Evolutionary conservation across 2,329 filamentous ascomycete genomes (phyloP).

Genomic region (Aspergillus pseudotamarii): DNA sequence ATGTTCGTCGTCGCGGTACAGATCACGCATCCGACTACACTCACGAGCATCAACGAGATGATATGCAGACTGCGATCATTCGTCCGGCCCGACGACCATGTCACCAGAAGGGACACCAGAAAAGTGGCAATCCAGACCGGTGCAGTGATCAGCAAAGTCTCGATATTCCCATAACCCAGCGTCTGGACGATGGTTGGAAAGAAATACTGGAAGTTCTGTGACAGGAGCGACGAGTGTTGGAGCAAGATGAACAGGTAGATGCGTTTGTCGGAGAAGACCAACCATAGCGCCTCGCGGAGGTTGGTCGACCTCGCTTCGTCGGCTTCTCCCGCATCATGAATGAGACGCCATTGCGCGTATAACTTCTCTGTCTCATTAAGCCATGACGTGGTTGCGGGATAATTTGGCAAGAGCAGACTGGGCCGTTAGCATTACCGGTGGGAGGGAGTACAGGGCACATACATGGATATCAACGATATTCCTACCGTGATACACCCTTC

Average conservation of each 20-base stretch:
- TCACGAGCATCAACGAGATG: conserved; percentile 54
- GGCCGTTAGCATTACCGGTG: conserved; percentile 28
- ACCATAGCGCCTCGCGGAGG: conserved; percentile 49
- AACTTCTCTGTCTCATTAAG: conserved; percentile 55
- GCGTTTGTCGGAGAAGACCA: conserved; percentile 33
- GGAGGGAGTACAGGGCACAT: conserved; percentile 8
- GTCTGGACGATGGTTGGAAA: conserved; percentile 67
- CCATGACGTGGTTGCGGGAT: conserved; percentile 58
- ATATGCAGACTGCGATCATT: conserved; percentile 62
- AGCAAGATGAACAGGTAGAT: conserved; percentile 49
- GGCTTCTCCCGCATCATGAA: conserved; percentile 52
- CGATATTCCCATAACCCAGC: conserved; percentile 56
- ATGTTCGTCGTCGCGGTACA: conserved; percentile 55
- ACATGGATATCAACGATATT: conserved; percentile 41
- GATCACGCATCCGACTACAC: conserved; percentile 59
- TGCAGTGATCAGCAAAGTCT: conserved; percentile 51
- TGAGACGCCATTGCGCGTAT: conserved; percentile 56
- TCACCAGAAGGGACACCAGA: conserved; percentile 56
- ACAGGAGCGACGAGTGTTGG: conserved; percentile 52
- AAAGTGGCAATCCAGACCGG: conserved; percentile 62
- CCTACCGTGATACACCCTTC: conserved; percentile 43
- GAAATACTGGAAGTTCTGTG: conserved; percentile 65
- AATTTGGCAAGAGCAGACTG: conserved; percentile 50
- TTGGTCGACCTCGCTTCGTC: conserved; percentile 45
- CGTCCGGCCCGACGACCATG: conserved; percentile 57